Base-by-base conservation (phyloP, 331 rosid species). In the Dryas integrifolia region DNA sequence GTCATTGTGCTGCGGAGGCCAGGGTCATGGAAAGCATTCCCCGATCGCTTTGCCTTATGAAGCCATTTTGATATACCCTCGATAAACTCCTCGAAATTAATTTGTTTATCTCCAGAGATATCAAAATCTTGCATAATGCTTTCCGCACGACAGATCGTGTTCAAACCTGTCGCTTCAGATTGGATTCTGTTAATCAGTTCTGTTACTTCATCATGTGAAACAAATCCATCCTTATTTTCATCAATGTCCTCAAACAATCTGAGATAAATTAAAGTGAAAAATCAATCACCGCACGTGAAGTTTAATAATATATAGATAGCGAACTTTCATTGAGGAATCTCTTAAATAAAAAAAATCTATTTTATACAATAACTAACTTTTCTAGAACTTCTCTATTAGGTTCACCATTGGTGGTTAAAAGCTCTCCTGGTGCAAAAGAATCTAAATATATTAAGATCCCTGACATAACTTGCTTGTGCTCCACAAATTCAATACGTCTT, bases 401-500 rank as follows among this genome's bases (percentile, higher is more conserved):
- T 67, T 85, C 65, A 53, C 96, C 97, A 24, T 86, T 44, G 0
- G 88, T 92, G 13, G 82, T 21, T 21, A 21, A 21, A 21, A 21
- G 24, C 82, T 78, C 85, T 79, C 88, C 96, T 58, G 85, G 59
- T 35, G 97, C 79, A 63, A 4, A 86, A 80, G 79, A 35, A 84
- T 76, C 88, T 45, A 93, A 79, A 82, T 87, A 76, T 76, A 0
- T 77, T 65, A 90, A 61, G 69, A 93, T 63, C 64, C 91, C 92
- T 48, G 87, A 85, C 69, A 90, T 90, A 68, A 87, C 86, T 70
- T 83, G 97, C 61, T 83, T 93, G 79, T 82, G 93, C 72, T 77
- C 85, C 24, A 82, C 87, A 82, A 76, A 89, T 4, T 16, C 72
- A 61, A 93, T 55, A 49, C 87, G 86, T 72, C 98, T 83, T 69